Conservation (phyloP, 225 moss, liverwort and hornwort genomes). For the Pseudoscleropodium purum region DNA sequence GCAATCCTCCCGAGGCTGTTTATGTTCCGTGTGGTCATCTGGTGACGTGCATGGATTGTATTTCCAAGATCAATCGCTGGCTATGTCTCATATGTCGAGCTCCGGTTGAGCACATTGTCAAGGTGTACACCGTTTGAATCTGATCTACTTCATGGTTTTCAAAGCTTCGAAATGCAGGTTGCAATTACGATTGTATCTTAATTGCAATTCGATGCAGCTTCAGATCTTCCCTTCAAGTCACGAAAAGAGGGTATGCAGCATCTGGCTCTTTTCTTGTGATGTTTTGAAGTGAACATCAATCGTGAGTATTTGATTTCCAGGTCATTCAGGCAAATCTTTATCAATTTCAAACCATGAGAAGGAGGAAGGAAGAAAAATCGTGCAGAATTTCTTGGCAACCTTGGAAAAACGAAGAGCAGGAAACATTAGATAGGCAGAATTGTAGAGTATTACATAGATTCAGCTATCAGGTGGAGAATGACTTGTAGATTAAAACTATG, state of each 20-base stretch:
- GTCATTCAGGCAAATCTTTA: neutral
- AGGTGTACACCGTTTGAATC: neutral
- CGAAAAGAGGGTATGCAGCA: neutral
- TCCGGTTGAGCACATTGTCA: neutral
- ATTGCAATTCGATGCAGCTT: neutral
- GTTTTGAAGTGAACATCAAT: neutral
- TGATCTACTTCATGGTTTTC: too few relatives aligned
- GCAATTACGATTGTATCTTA: too few relatives aligned
- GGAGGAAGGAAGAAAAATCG: neutral
- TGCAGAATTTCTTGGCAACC: neutral
- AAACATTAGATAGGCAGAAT: neutral
- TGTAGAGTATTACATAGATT: neutral
- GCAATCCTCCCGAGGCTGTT: neutral
- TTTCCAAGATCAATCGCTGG: neutral
- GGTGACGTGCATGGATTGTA: neutral
- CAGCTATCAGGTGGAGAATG: neutral
- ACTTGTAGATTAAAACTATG: neutral
- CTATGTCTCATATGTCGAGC: neutral
- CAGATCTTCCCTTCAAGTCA: too few relatives aligned
- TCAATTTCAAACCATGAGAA: neutral
- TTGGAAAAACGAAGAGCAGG: neutral
- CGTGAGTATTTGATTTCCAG: too few relatives aligned
- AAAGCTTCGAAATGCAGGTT: neutral
- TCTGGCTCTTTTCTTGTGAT: neutral
- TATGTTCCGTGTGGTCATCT: constrained; percentile 1